phyloP scores from a whole-genome alignment of 371 early-diverging fungal species.

The Mucor velutinosus region DNA sequence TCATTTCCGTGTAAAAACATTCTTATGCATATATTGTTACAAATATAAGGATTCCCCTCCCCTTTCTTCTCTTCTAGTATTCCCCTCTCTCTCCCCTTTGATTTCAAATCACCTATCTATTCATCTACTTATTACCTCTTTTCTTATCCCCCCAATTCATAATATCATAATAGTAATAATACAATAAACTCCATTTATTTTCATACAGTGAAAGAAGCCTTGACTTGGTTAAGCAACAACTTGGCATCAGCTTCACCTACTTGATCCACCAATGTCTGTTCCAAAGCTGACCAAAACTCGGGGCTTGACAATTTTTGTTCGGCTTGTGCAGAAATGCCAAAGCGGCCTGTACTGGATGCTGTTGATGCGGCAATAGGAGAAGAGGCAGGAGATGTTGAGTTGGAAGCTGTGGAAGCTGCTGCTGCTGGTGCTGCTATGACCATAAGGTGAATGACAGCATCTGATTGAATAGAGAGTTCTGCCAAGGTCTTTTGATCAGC shows the following conservation, averaged over 20 bases:
- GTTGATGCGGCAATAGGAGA: not conserved
- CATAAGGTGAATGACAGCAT: slow-evolving; percentile 56
- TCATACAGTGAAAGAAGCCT: slow-evolving; percentile 15
- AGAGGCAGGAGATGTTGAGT: not conserved
- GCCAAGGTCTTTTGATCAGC: slow-evolving; percentile 54
- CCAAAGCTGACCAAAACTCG: slow-evolving; percentile 40
- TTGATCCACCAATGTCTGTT: slow-evolving; percentile 29
- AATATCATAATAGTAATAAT: slow-evolving; percentile 2
- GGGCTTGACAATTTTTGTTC: slow-evolving; percentile 33
- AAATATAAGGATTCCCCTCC: not conserved
- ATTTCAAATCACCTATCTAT: not conserved
- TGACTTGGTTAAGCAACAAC: slow-evolving; percentile 23
- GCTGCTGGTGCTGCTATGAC: slow-evolving; percentile 48
- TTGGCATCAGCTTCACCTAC: slow-evolving; percentile 25
- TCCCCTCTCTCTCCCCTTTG: not conserved
- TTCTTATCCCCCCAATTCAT: not conserved
- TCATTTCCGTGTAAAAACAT: not conserved
- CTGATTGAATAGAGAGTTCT: slow-evolving; percentile 52
- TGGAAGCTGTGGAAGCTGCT: slow-evolving; percentile 7
- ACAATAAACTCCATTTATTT: not conserved
- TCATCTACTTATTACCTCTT: not conserved
- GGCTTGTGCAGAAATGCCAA: slow-evolving; percentile 31
- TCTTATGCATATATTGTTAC: not conserved
- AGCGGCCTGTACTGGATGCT: slow-evolving; percentile 18
- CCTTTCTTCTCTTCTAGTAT: not conserved